Evolutionary conservation across 2,329 filamentous ascomycete genomes (phyloP).

Genomic region (Verticillium albo-atrum): DNA sequence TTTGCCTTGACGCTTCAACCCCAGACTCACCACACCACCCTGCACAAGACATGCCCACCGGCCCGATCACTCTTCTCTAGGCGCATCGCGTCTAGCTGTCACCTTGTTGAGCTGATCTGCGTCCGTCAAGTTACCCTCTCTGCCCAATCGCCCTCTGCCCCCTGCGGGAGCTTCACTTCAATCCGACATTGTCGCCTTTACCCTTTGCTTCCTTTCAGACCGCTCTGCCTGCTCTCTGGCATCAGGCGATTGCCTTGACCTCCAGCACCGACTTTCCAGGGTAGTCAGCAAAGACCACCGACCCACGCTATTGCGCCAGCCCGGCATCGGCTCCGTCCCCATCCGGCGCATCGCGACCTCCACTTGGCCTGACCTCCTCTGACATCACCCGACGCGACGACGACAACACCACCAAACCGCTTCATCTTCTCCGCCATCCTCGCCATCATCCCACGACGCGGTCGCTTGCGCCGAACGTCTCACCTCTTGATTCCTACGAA

Average conservation of each 20-base stretch:
- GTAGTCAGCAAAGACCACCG: conserved; percentile 5
- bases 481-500: neutral
- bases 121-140: neutral
- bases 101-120: conserved; percentile 7
- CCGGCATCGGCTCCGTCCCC: neutral
- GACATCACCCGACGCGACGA: conserved; percentile 12
- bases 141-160: conserved; percentile 9
- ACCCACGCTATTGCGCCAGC: neutral
- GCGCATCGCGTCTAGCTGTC: conserved; percentile 14
- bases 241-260: neutral
- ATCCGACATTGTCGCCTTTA: conserved; percentile 2
- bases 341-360: conserved; percentile 7
- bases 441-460: neutral
- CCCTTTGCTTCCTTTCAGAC: neutral
- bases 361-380: conserved; percentile 4
- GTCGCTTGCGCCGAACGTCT: neutral
- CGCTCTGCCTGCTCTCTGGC: neutral
- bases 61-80: conserved; percentile 10
- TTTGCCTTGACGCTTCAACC: neutral
- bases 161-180: conserved; percentile 1
- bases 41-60: conserved; percentile 10
- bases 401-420: conserved; percentile 4
- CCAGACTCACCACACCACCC: neutral
- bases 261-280: conserved; percentile 5
- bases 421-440: conserved; percentile 5